Percentiles rank a stretch among this genome's conserved stretches.
Evolutionary conservation across 805 yeast genomes (phyloP).

Genomic region (Blastobotrys terrestris): DNA sequence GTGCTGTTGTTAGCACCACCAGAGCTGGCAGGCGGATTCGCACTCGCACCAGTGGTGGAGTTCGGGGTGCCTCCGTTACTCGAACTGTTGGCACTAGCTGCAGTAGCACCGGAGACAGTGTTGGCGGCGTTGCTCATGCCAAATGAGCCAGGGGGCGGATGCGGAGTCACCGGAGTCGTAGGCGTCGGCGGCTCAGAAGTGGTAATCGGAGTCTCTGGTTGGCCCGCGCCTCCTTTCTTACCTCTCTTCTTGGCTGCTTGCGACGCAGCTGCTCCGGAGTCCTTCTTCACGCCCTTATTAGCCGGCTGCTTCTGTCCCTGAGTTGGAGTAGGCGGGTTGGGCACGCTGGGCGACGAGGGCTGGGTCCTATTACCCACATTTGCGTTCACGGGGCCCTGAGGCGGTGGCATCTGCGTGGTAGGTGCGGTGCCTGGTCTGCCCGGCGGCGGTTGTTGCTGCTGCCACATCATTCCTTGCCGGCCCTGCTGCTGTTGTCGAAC

Average conservation of each 20-base stretch:
- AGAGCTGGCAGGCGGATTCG: too few relatives aligned
- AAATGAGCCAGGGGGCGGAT: slow-evolving; percentile 24
- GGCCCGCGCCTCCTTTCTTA: slow-evolving; percentile 15
- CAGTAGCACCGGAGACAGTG: not conserved
- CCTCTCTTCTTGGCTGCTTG: slow-evolving; percentile 18
- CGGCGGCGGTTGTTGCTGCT: slow-evolving; percentile 12
- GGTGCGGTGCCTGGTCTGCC: slow-evolving; percentile 12
- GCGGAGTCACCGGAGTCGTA: slow-evolving; percentile 38
- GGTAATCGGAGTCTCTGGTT: slow-evolving; percentile 24
- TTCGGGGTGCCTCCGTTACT: not conserved
- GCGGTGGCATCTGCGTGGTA: slow-evolving; percentile 22
- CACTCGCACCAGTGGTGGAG: too few relatives aligned
- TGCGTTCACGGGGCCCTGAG: slow-evolving; percentile 18
- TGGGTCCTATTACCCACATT: slow-evolving; percentile 20
- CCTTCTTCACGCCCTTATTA: slow-evolving; percentile 16
- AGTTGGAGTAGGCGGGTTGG: slow-evolving; percentile 21
- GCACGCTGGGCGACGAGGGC: slow-evolving; percentile 22
- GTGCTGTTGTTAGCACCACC: too few relatives aligned
- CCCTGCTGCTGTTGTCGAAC: slow-evolving; percentile 10
- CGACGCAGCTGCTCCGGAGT: slow-evolving; percentile 1
- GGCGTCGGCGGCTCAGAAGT: slow-evolving; percentile 41
- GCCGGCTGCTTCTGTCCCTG: slow-evolving; percentile 17
- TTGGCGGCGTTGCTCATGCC: slow-evolving; percentile 6
- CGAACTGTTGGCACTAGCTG: not conserved
- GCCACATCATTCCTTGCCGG: slow-evolving; percentile 9